Evolutionary conservation across 2,329 filamentous ascomycete genomes (phyloP), one percentile per base, ranked within the genome.

Genomic region (Coniochaeta sp.): DNA sequence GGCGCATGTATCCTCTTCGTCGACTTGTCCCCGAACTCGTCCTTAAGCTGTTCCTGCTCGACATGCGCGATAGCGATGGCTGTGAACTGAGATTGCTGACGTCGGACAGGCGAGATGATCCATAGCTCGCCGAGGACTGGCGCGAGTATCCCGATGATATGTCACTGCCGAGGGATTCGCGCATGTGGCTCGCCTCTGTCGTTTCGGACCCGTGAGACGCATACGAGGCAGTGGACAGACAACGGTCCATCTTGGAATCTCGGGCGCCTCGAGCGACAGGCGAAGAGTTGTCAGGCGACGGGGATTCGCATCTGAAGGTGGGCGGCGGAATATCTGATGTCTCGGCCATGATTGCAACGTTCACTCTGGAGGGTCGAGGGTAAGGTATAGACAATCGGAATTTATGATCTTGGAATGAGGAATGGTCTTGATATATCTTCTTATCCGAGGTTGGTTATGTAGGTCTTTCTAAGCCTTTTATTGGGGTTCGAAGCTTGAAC

Each of bases 1-100:
- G 92, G 57, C 93, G 85, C 77, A 96, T 90, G 76, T 93, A 97
- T 50, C 93, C 93, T 63, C 92, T 84, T 67, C 90, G 82, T 62
- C 86, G 79, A 34, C 68, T 52, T 4, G 47, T 28, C 47, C 47
- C 47, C 3, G 47, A 52, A 10, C 3, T 16, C 24, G 47, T 52
- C 47, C 47, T 26, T 22, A 52, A 30, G 47, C 47, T 52, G 24
- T 28, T 28, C 24, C 47, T 52, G 26, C 81, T 74, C 28, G 76
- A 77, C 2, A 72, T 73, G 30, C 65, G 62, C 8, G 54, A 59
- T 17, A 61, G 60, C n/a, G 67, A 63, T 3, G 54, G 54, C 17
- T 38, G 30, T 17, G 34, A 55, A 58, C 63, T 55, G 38, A 68
- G 65, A 57, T 69, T 66, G 62, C 72, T 75, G 58, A 75, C 67